A percentile compares a stretch with the other conserved stretches of the same genome.
phyloP scores from a whole-genome alignment of 768 basidiomycete genomes.

The Leccinum subtestaceum region DNA sequence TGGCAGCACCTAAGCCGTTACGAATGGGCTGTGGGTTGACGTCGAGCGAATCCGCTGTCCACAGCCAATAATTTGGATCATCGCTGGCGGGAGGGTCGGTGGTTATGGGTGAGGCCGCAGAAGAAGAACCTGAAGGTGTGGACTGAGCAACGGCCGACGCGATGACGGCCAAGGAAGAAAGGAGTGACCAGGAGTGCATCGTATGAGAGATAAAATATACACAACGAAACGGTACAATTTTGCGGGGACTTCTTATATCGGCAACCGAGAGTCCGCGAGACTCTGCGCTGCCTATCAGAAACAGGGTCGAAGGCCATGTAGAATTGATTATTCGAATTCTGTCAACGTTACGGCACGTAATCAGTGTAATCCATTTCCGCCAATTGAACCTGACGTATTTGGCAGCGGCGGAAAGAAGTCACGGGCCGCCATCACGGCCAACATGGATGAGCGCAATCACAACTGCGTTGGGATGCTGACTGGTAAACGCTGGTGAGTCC shows the following conservation, averaged over 20 bases:
- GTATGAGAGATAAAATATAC: constrained; percentile 22
- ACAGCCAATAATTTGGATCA: constrained; percentile 44
- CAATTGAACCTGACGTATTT: not conserved
- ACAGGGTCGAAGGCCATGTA: constrained; percentile 3
- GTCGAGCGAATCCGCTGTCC: constrained; percentile 32
- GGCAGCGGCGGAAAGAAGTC: not conserved
- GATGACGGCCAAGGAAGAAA: constrained; percentile 22
- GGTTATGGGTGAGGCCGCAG: constrained; percentile 35
- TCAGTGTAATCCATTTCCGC: not conserved
- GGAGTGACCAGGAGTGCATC: constrained; percentile 32
- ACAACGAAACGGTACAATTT: not conserved
- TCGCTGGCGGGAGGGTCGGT: constrained; percentile 45
- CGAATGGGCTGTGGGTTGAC: constrained; percentile 43
- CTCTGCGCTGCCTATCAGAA: not conserved
- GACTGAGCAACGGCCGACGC: constrained; percentile 21
- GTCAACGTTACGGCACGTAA: not conserved
- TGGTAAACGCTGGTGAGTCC: not conserved
- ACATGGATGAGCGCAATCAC: no score
- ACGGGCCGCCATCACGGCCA: no score
- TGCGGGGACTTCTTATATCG: constrained; percentile 23
- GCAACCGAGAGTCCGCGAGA: not conserved
- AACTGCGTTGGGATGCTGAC: no score
- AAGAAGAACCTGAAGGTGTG: constrained; percentile 19
- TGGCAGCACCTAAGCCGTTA: constrained; percentile 39
- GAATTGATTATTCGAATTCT: not conserved